These are phyloP conservation scores for Candida xyloterini DNA, from an alignment of 805 yeast genomes.

Conservation along the genomic window DNA sequence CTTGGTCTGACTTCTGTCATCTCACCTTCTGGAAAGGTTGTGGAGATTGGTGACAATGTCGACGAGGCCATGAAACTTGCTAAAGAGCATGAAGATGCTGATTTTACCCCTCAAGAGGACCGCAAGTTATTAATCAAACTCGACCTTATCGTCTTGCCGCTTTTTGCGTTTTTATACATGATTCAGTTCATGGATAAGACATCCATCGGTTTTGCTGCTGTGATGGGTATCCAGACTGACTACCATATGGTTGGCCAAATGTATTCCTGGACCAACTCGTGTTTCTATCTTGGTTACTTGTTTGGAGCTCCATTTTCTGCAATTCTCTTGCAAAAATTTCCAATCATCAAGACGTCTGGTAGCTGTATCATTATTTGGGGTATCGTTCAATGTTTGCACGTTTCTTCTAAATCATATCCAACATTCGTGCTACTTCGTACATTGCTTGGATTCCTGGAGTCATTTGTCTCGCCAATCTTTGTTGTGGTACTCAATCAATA, in stretches of 20 bases:
- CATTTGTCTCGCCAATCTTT: conserved; percentile 54
- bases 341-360: conserved; percentile 37
- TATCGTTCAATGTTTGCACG: conserved; percentile 40
- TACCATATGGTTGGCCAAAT: conserved; percentile 43
- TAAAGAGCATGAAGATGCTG: conserved; percentile 13
- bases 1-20: background rate
- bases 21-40: conserved; percentile 4
- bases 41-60: conserved; percentile 9
- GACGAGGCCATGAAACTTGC: conserved; percentile 15
- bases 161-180: conserved; percentile 20
- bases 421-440: conserved; percentile 45
- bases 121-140: conserved; percentile 18
- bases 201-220: conserved; percentile 30
- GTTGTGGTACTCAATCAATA: conserved; percentile 52
- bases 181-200: conserved; percentile 25
- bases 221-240: conserved; percentile 47
- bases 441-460: conserved; percentile 49
- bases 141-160: conserved; percentile 22
- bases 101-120: conserved; percentile 14
- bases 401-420: conserved; percentile 39
- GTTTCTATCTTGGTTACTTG: conserved; percentile 50
- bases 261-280: conserved; percentile 49
- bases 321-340: conserved; percentile 41
- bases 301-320: conserved; percentile 41
- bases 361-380: conserved; percentile 42